Evolutionary conservation across 2,329 filamentous ascomycete species (phyloP).

Genomic region (Penicillium sp.): DNA sequence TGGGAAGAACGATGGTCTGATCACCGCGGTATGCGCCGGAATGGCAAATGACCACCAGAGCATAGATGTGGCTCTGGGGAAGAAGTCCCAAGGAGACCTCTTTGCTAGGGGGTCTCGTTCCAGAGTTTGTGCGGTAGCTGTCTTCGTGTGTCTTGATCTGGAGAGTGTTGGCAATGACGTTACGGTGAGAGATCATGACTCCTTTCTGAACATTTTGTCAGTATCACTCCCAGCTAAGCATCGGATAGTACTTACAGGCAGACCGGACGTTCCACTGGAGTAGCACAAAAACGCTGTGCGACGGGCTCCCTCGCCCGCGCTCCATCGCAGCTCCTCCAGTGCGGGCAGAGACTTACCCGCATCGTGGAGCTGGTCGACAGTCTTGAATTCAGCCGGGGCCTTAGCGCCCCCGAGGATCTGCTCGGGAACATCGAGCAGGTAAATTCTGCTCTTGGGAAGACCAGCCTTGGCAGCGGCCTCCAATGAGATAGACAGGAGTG

Average conservation of each 20-base stretch:
- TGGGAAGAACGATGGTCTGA: slow-evolving; percentile 67
- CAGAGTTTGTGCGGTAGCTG: slow-evolving; percentile 22
- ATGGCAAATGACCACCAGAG: slow-evolving; percentile 70
- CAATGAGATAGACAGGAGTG: slow-evolving; percentile 65
- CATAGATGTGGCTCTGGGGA: slow-evolving; percentile 81
- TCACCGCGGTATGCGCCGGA: slow-evolving; percentile 69
- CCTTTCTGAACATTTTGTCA: slow-evolving; percentile 60
- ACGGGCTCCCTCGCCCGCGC: slow-evolving; percentile 49
- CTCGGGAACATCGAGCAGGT: slow-evolving; percentile 69
- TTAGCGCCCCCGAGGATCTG: slow-evolving; percentile 51
- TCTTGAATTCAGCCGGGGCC: slow-evolving; percentile 54
- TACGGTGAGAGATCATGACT: slow-evolving; percentile 78
- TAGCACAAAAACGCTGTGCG: slow-evolving; percentile 78
- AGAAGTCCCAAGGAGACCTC: slow-evolving; percentile 68
- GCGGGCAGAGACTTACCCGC: slow-evolving; percentile 54
- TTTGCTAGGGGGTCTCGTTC: slow-evolving; percentile 22
- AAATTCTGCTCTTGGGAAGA: slow-evolving; percentile 65
- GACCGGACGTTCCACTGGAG: slow-evolving; percentile 75
- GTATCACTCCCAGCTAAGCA: slow-evolving; percentile 11
- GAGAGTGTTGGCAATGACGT: slow-evolving; percentile 75
- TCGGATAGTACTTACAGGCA: slow-evolving; percentile 59
- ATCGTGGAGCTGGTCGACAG: slow-evolving; percentile 65
- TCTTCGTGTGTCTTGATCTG: slow-evolving; percentile 60
- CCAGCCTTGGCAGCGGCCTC: slow-evolving; percentile 64
- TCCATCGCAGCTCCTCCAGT: slow-evolving; percentile 44